Base-by-base conservation (phyloP, 345 rosid species). In the Nephelium lappaceum region DNA sequence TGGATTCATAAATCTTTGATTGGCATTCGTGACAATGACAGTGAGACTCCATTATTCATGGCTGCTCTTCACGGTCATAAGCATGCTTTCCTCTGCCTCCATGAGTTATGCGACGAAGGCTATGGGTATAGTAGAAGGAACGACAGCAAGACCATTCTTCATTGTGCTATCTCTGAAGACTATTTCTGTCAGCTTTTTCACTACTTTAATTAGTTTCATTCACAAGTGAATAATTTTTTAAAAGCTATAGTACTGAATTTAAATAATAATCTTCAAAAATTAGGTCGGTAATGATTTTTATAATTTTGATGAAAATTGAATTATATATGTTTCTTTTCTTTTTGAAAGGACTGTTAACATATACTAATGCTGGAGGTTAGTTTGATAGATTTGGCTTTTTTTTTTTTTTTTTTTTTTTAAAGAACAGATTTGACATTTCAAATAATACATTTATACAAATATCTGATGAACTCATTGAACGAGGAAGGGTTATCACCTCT, bases 351-450 rank as follows among this genome's bases (percentile, higher is more conserved):
- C 3, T 31, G 36, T 31, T 31, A 31, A 31, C 36, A 31, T 31
- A 31, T 31, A 31, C 55, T 51, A 51, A 51, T 51, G 55, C 4
- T 51, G 55, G 55, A 12, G 55, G 19, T 15, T 51, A 69, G 25
- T 10, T 62, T 51, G 38, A 23, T 79, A 89, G 90, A 86, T 64
- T 81, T 31, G 36, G 36, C 36, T 1, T 31, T 2, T 31, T 31
- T 31, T 31, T 31, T 31, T 31, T 2, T 31, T 31, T 31, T 31
- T 31, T 31, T 31, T 31, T 31, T 31, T 31, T 1, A 31, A 31
- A 31, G 36, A 31, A 77, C 55, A 89, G 91, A 86, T 60, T 81
- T 89, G 81, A 88, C 91, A 67, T 88, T 82, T 70, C 88, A 85
- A 51, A 89, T 87, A 25, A 81, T 89, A 27, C 8, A 43, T 53